Base-by-base conservation (phyloP, 1,284 basidiomycete species). In the Leucoagaricus sp. region DNA sequence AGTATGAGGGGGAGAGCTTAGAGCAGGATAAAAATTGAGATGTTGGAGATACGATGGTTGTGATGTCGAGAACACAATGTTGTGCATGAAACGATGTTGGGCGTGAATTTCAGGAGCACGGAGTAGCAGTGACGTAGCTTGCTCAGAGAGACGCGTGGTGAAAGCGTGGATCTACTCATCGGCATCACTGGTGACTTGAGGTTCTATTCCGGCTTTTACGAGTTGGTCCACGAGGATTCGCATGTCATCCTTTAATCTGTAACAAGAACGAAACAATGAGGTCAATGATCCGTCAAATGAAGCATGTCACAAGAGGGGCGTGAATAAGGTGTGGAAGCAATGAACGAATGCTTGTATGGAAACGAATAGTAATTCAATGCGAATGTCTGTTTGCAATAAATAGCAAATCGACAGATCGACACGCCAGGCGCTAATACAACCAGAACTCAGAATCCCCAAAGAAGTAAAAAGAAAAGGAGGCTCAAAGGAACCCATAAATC, bases 401-500 rank as follows among this genome's bases (percentile, higher is more conserved):
- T 52, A 57, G 45, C 55, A 49, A 49, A 48, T 41, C 23, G 57
- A 55, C 49, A 58, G 46, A 53, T 63, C 66, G 75, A 73, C 74
- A 75, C 70, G 69, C 73, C 64, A 70, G 65, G 63, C 67, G 61
- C 58, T 60, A 60, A 57, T 45, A 49, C 44, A 47, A 58, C 58
- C 38, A 26, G 21, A 29, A 51, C 60, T 42, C 58, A 63, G 60
- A n/a, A 29, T 60, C 64, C 54, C 63, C 60, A 63, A 63, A 58
- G 58, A 57, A 60, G n/a, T 49, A 57, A 57, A 58, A 60, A 58
- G 53, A 50, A 57, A 58, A 40, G 61, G 64, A 55, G 63, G 52
- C 61, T 79, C 71, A 82, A 67, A 81, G 74, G 60, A 82, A 74
- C 65, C 78, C 78, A 65, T 78, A 80, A 62, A 85, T 83, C 70